These are phyloP conservation scores for Dothideomycetidae sp. DNA, from an alignment of 2,329 filamentous ascomycete species.

Conservation along the genomic window DNA sequence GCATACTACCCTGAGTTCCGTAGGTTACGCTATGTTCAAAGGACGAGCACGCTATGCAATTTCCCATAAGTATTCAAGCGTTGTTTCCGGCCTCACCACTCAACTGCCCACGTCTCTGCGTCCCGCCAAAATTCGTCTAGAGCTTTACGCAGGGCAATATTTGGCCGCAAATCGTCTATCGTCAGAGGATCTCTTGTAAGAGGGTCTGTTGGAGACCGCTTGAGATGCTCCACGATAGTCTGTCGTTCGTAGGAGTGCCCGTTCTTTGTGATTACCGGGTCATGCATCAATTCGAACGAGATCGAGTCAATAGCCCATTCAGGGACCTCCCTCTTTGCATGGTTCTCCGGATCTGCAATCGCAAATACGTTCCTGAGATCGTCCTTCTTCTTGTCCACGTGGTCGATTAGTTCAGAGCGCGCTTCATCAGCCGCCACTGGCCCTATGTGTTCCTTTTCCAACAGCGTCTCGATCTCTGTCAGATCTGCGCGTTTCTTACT, in stretches of 20 bases:
- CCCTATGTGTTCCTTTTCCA: constrained; percentile 26
- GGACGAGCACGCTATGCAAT: too few relatives aligned
- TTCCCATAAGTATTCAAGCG: too few relatives aligned
- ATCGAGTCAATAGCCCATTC: constrained; percentile 69
- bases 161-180: constrained; percentile 59
- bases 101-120: constrained; percentile 76
- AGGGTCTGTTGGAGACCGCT: constrained; percentile 61
- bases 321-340: constrained; percentile 45
- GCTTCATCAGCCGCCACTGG: constrained; percentile 34
- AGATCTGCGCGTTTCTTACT: constrained; percentile 33
- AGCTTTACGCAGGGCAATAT: constrained; percentile 65
- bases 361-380: constrained; percentile 34
- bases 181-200: constrained; percentile 63
- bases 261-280: constrained; percentile 52
- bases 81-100: too few relatives aligned
- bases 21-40: background rate
- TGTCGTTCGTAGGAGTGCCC: constrained; percentile 84
- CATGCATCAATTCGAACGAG: constrained; percentile 55
- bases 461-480: constrained; percentile 16
- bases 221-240: constrained; percentile 73
- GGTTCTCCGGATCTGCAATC: constrained; percentile 31
- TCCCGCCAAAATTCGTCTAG: constrained; percentile 72
- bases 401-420: constrained; percentile 29
- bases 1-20: too few relatives aligned
- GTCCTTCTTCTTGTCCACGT: constrained; percentile 28